A percentile compares a stretch with the other conserved stretches of the same genome.
phyloP scores from a whole-genome alignment of 176 grass and related monocot genomes.

The Pharus latifolius region DNA sequence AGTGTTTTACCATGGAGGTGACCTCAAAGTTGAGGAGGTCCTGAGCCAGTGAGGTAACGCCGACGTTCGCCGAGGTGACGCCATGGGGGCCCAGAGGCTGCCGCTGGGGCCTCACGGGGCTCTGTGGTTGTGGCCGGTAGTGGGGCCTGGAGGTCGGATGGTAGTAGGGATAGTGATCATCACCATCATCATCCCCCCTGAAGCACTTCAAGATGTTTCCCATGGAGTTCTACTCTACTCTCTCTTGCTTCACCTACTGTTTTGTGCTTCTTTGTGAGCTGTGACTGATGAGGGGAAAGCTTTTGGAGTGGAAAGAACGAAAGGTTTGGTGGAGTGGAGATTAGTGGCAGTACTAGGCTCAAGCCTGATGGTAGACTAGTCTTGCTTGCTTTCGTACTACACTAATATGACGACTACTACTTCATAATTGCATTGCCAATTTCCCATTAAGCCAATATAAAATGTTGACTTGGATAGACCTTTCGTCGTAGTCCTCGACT shows the following conservation, averaged over 20 bases:
- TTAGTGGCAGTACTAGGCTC: too few species aligned
- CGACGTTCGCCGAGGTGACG: neutral
- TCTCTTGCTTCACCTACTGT: neutral
- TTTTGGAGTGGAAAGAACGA: too few species aligned
- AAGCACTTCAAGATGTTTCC: constrained; percentile 21
- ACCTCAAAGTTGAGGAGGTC: constrained; percentile 20
- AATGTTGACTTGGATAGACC: too few species aligned
- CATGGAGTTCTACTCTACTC: neutral
- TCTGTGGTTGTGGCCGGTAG: neutral
- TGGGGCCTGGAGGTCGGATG: neutral
- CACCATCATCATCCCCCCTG: neutral
- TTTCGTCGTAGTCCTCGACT: too few species aligned
- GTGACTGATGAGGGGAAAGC: too few species aligned
- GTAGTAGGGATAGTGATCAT: constrained; percentile 11
- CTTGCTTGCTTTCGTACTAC: too few species aligned
- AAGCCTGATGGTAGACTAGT: neutral
- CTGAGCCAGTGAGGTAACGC: neutral
- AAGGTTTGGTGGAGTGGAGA: too few species aligned
- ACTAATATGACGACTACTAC: too few species aligned
- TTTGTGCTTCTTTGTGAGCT: neutral
- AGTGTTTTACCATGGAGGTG: constrained; percentile 33
- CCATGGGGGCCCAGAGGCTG: neutral
- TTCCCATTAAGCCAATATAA: too few species aligned
- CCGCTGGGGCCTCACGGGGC: neutral
- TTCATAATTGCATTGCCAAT: too few species aligned